These are phyloP conservation scores for Avena insularis DNA, from an alignment of 176 grass and related monocot species.

Conservation along the genomic window DNA sequence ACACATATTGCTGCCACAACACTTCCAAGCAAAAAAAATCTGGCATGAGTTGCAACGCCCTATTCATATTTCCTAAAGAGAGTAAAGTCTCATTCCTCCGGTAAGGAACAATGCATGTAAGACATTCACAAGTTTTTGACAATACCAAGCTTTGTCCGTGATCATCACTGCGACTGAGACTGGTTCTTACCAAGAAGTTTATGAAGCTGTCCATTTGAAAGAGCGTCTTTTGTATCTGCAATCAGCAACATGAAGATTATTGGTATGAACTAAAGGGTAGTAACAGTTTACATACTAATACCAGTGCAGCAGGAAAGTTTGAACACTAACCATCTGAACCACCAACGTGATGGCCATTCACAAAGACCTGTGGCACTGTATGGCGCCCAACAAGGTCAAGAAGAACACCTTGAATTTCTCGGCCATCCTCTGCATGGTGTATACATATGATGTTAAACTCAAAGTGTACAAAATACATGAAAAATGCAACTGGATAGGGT, in stretches of 20 bases:
- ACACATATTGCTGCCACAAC: constrained; percentile 31
- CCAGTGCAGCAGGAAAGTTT: constrained; percentile 22
- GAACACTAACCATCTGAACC: constrained; percentile 76
- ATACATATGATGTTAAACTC: constrained; percentile 24
- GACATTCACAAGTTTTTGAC: constrained; percentile 25
- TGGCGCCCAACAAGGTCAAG: constrained; percentile 78
- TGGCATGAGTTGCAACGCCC: constrained; percentile 11
- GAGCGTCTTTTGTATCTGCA: constrained; percentile 63
- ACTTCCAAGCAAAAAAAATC: constrained; percentile 5
- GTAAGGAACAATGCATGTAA: not conserved
- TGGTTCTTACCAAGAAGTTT: constrained; percentile 72
- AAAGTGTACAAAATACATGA: not conserved
- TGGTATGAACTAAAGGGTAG: constrained; percentile 15
- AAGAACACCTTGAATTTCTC: constrained; percentile 86
- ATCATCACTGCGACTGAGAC: constrained; percentile 53
- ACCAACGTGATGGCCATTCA: constrained; percentile 88
- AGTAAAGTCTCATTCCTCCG: constrained; percentile 4
- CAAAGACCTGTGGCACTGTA: constrained; percentile 93
- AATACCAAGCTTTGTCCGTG: not conserved
- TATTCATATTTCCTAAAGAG: not conserved
- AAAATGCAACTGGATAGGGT: not conserved
- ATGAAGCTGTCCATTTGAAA: constrained; percentile 64
- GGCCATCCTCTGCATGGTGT: constrained; percentile 61
- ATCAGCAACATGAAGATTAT: not conserved
- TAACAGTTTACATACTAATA: not conserved